Evolutionary conservation across 2,329 filamentous ascomycete genomes (phyloP).

Genomic region (Dactylellina drechsleri): DNA sequence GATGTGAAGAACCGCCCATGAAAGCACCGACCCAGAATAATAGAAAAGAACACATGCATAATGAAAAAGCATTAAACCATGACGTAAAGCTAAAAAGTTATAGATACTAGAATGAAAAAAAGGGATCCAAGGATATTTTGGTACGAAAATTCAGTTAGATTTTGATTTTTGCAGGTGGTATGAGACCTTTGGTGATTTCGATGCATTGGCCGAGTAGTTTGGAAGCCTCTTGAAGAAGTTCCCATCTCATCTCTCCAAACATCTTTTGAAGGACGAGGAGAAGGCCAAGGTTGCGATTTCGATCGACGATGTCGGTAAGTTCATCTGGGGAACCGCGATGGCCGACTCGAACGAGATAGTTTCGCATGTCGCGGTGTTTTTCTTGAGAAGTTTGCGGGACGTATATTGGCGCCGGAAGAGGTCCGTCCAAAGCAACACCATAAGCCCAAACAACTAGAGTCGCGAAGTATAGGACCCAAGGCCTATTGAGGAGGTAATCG

Average conservation of each 20-base stretch:
- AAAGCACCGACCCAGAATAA: conserved; percentile 52
- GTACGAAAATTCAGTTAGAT: conserved; percentile 11
- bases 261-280: conserved; percentile 82
- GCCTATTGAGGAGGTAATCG: conserved; percentile 87
- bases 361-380: conserved; percentile 79
- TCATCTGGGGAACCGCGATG: conserved; percentile 79
- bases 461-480: conserved; percentile 96
- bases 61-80: conserved; percentile 52
- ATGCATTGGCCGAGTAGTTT: conserved; percentile 65
- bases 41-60: conserved; percentile 13
- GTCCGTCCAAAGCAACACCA: conserved; percentile 87
- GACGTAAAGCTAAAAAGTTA: conserved; percentile 45
- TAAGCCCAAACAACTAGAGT: conserved; percentile 94
- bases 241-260: conserved; percentile 87
- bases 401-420: conserved; percentile 67
- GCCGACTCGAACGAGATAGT: conserved; percentile 78
- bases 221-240: conserved; percentile 87
- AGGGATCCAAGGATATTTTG: conserved; percentile 37
- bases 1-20: conserved; percentile 23
- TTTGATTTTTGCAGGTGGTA: conserved; percentile 51
- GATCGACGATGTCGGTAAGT: conserved; percentile 75
- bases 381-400: conserved; percentile 71
- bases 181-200: conserved; percentile 48
- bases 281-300: conserved; percentile 84
- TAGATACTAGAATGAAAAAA: conserved; percentile 39